Conservation (phyloP, 2,329 filamentous ascomycete genomes). For the Colletotrichum sp. region DNA sequence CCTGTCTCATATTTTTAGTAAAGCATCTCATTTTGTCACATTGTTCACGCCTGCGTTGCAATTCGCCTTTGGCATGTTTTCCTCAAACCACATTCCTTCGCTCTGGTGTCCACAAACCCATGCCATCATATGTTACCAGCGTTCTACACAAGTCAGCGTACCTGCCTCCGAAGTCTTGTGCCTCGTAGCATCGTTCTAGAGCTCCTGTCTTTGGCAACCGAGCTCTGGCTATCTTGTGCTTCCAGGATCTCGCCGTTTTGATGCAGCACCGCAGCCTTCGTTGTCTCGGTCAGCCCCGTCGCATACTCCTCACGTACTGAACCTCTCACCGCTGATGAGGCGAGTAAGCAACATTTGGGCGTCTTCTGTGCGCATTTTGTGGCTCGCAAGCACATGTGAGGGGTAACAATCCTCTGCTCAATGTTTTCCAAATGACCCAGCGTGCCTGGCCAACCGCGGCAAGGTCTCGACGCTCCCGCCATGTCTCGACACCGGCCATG, state of each 20-base stretch:
- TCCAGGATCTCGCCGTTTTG: background rate
- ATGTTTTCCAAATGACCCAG: background rate
- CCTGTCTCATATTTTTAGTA: conserved; percentile 17
- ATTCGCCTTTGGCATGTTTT: background rate
- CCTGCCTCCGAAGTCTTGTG: background rate
- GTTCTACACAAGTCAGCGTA: background rate
- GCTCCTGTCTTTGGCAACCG: background rate
- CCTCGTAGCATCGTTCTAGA: background rate
- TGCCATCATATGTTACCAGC: background rate
- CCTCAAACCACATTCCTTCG: background rate
- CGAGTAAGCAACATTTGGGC: background rate
- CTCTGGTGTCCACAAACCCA: background rate
- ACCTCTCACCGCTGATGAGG: background rate
- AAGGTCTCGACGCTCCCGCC: background rate
- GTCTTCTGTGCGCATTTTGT: background rate
- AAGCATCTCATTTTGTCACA: conserved; percentile 9
- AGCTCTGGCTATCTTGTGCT: background rate
- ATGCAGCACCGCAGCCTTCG: background rate
- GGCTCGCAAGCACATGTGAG: background rate
- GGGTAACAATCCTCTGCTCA: background rate
- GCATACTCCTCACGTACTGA: background rate
- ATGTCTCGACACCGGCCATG: background rate
- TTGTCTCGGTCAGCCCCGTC: background rate
- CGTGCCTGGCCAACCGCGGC: background rate
- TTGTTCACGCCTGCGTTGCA: background rate